Evolutionary conservation across 164 flowering plant species (phyloP).

Genomic region (Chimonanthus praecox): DNA sequence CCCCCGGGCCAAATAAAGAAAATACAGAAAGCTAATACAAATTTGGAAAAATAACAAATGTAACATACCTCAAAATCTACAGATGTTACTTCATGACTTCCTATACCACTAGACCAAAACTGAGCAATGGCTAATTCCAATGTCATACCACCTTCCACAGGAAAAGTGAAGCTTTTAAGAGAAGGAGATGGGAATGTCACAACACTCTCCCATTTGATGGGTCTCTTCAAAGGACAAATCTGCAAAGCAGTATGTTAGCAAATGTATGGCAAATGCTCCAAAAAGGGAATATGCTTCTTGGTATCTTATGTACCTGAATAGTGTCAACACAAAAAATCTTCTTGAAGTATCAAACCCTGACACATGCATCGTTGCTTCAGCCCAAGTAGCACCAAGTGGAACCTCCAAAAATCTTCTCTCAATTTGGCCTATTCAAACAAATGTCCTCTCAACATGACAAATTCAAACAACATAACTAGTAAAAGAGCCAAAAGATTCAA

Average conservation of each 20-base stretch:
- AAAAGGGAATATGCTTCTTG: neutral
- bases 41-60: neutral
- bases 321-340: conserved; percentile 72
- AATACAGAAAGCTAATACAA: neutral
- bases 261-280: neutral
- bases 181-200: conserved; percentile 78
- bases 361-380: conserved; percentile 76
- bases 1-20: neutral
- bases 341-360: conserved; percentile 80
- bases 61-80: conserved; percentile 81
- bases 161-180: conserved; percentile 62
- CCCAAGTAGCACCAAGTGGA: conserved; percentile 89
- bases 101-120: conserved; percentile 96
- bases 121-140: conserved; percentile 92
- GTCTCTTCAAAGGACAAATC: conserved; percentile 84
- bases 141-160: conserved; percentile 78
- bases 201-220: conserved; percentile 79
- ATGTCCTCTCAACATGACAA: too few species aligned
- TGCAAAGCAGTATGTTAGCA: conserved; percentile 22
- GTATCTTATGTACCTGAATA: conserved; percentile 57
- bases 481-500: too few species aligned
- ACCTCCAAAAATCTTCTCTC: conserved; percentile 80
- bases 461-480: neutral
- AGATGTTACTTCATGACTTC: conserved; percentile 66
- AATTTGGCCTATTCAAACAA: conserved; percentile 54